phyloP scores from a whole-genome alignment of 106 monocot species.

The Platanthera zijinensis region DNA sequence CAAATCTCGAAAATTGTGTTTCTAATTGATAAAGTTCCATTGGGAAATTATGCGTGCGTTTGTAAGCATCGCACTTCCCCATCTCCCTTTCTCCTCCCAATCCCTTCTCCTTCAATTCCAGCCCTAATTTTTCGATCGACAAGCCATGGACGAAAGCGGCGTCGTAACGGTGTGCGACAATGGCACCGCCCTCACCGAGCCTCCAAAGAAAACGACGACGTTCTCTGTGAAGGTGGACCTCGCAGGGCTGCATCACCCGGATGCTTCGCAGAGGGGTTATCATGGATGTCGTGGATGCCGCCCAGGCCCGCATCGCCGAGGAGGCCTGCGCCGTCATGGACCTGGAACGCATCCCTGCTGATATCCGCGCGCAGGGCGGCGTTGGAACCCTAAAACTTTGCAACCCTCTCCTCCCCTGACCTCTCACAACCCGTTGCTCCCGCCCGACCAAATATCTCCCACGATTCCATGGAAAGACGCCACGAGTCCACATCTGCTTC shows the following conservation, averaged over 20 bases:
- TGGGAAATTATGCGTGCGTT: not conserved
- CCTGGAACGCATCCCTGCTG: constrained; percentile 64
- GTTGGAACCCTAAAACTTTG: too few relatives aligned
- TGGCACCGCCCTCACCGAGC: constrained; percentile 17
- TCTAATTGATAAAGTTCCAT: not conserved
- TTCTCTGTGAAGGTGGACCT: constrained; percentile 50
- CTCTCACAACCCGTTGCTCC: too few relatives aligned
- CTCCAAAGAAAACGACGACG: constrained; percentile 26
- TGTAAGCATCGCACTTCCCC: not conserved
- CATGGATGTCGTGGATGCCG: too few relatives aligned
- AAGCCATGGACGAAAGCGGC: constrained; percentile 9
- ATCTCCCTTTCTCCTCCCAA: not conserved
- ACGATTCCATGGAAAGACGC: too few relatives aligned
- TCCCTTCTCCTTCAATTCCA: not conserved
- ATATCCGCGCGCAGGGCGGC: constrained; percentile 59
- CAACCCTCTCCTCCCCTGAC: too few relatives aligned
- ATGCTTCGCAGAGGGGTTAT: constrained; percentile 31
- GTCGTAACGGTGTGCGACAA: constrained; percentile 18
- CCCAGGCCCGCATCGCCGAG: constrained; percentile 45
- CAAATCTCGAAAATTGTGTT: too few relatives aligned
- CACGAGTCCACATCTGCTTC: too few relatives aligned
- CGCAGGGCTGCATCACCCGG: too few relatives aligned
- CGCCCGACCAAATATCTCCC: too few relatives aligned
- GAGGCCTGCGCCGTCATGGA: constrained; percentile 65
- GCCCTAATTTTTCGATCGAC: not conserved